Conservation (phyloP, 129 eudicot genomes). For the Gnaphalium uliginosum region DNA sequence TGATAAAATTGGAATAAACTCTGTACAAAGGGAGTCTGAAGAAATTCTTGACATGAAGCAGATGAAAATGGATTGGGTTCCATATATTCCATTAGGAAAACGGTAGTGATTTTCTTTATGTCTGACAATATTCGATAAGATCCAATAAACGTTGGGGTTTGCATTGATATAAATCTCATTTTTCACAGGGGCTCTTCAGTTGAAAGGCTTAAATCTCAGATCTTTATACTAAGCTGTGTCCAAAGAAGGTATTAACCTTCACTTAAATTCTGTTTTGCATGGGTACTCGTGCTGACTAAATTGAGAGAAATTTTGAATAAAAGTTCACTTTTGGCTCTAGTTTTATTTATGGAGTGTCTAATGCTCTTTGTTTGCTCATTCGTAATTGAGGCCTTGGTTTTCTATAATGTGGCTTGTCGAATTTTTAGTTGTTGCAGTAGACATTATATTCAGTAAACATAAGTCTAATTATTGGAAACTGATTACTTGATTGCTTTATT, state of each 20-base stretch:
- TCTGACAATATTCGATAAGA: not conserved
- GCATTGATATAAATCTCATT: conserved; percentile 16
- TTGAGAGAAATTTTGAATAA: not conserved
- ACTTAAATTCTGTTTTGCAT: not conserved
- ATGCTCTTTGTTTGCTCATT: not conserved
- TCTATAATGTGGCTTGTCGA: not conserved
- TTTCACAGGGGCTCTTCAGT: conserved; percentile 57
- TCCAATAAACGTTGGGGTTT: not conserved
- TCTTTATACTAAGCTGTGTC: conserved; percentile 66
- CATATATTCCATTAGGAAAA: conserved; percentile 76
- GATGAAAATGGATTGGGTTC: conserved; percentile 97
- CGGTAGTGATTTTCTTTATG: conserved; percentile 39
- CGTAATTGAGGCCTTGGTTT: not conserved
- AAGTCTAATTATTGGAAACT: not conserved
- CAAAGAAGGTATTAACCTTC: conserved; percentile 65
- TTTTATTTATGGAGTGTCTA: too few relatives aligned
- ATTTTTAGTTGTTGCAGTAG: not conserved
- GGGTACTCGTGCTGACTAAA: not conserved
- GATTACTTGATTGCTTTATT: not conserved
- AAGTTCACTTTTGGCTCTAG: not conserved
- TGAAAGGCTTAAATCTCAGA: conserved; percentile 71
- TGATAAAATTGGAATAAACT: conserved; percentile 77
- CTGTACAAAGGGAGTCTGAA: conserved; percentile 83
- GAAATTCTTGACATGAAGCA: conserved; percentile 89
- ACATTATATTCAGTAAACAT: not conserved